phyloP scores from a whole-genome alignment of 805 yeast species.

The Wickerhamomyces rabaulensis region DNA sequence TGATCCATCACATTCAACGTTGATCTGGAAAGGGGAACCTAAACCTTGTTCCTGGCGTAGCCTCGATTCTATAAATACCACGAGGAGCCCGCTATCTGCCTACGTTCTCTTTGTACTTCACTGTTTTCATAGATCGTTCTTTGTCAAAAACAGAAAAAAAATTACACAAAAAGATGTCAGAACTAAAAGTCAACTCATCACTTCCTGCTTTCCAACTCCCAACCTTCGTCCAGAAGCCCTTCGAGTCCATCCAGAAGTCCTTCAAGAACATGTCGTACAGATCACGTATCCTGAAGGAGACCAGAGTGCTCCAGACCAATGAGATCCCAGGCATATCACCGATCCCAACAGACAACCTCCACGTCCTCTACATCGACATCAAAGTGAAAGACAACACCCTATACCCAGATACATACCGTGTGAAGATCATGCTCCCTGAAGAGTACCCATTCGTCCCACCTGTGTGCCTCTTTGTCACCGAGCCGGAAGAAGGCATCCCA shows the following conservation, averaged over 20 bases:
- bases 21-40: neutral
- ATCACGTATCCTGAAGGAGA: conserved; percentile 22
- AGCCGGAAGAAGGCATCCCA: conserved; percentile 3
- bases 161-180: neutral
- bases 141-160: neutral
- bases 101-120: neutral
- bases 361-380: conserved; percentile 33
- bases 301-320: conserved; percentile 12
- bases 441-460: conserved; percentile 59
- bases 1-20: neutral
- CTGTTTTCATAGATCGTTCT: neutral
- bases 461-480: conserved; percentile 43
- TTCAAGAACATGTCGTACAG: conserved; percentile 16
- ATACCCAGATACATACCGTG: conserved; percentile 33
- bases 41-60: neutral
- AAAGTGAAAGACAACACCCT: conserved; percentile 30
- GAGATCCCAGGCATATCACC: conserved; percentile 24
- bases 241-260: conserved; percentile 1
- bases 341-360: conserved; percentile 27
- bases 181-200: neutral
- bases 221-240: neutral
- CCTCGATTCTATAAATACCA: neutral
- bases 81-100: neutral
- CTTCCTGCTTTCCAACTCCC: neutral
- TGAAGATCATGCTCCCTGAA: conserved; percentile 37